Evolutionary conservation across 2,329 filamentous ascomycete genomes (phyloP).

Genomic region (Venturia nashicola): DNA sequence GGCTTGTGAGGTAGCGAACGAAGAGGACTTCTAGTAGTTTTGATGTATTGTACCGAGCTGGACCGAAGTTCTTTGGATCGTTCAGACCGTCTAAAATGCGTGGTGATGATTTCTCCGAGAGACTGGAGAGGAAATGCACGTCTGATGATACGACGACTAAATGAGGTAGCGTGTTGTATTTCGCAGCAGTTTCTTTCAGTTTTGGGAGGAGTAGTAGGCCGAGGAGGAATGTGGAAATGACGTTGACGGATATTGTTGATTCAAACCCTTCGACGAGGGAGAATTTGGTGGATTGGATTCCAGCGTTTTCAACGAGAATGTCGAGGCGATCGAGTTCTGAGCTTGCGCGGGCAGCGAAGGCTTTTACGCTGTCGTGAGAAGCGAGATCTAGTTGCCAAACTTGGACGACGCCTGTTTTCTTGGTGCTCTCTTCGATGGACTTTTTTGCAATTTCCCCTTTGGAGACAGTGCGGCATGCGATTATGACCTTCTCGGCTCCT

Average conservation of each 20-base stretch:
- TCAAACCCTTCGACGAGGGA: slow-evolving; percentile 1
- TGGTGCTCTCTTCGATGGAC: slow-evolving; percentile 25
- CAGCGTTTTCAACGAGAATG: slow-evolving; percentile 27
- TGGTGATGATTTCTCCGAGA: neutral
- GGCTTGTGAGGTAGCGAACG: slow-evolving; percentile 12
- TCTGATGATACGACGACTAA: slow-evolving; percentile 12
- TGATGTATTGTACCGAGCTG: slow-evolving; percentile 15
- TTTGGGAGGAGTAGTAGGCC: slow-evolving; percentile 9
- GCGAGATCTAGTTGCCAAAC: slow-evolving; percentile 35
- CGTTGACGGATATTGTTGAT: slow-evolving; percentile 8
- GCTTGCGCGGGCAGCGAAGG: slow-evolving; percentile 19
- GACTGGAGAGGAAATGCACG: slow-evolving; percentile 10
- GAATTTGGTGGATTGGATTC: slow-evolving; percentile 11
- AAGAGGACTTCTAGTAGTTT: slow-evolving; percentile 18
- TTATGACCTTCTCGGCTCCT: slow-evolving; percentile 29
- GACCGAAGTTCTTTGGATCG: slow-evolving; percentile 12
- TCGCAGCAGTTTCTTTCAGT: neutral
- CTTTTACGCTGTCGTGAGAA: slow-evolving; percentile 25
- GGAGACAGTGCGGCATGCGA: slow-evolving; percentile 30
- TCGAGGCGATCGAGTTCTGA: slow-evolving; percentile 22
- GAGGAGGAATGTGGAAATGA: slow-evolving; percentile 10
- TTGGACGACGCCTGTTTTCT: slow-evolving; percentile 21
- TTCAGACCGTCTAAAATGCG: slow-evolving; percentile 14
- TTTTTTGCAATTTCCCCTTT: slow-evolving; percentile 33
- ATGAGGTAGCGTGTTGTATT: neutral